Base-by-base conservation (phyloP, 192 early-diverging fungal genomes). In the Coemansia aciculifera region DNA sequence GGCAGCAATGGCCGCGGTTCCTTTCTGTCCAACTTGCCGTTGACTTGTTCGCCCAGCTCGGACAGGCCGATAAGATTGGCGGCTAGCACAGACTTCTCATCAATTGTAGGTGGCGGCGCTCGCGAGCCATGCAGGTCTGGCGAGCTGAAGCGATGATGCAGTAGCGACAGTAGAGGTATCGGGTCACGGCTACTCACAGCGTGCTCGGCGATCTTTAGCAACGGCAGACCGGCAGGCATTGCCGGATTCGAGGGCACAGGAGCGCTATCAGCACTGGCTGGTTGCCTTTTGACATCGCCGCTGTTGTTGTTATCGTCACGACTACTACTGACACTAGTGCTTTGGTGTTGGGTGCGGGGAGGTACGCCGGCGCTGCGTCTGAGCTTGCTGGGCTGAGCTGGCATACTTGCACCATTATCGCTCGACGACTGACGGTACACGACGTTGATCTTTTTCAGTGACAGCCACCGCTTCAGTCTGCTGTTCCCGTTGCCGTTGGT, bases 391-490 rank as follows among this genome's bases (percentile, higher is more conserved):
- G 56, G 56, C 56, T 59, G 56, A 5, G 34, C 56, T 17, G 56
- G 32, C 9, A 17, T 36, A 36, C 31, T 36, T 11, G 31, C 32
- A 9, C 34, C 56, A 32, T n/a, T 36, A 9, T 59, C 56, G 34
- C 56, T 8, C 7, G 56, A 32, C 29, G 56, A 23, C 11, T 51
- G 54, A 17, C 29, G 31, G 40, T 69, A 66, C 8, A 23, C 54
- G 17, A 29, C 62, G 42, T 60, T 66, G 19, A 69, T 62, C 40
- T 44, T 69, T 34, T 64, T 76, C 51, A 73, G 39, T 38, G 79
- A 73, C 44, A 81, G 49, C 79, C 79, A 81, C 48, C 68, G 66
- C 52, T 81, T 81, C 34, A 81, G 39, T 6, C 74, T 71, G 17
- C 73, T 19, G 27, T 24, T 38, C 44, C 48, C 54, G 54, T 59